Evolutionary conservation across 2,329 filamentous ascomycete species (phyloP).

Genomic region (Cryphonectria parasitica): DNA sequence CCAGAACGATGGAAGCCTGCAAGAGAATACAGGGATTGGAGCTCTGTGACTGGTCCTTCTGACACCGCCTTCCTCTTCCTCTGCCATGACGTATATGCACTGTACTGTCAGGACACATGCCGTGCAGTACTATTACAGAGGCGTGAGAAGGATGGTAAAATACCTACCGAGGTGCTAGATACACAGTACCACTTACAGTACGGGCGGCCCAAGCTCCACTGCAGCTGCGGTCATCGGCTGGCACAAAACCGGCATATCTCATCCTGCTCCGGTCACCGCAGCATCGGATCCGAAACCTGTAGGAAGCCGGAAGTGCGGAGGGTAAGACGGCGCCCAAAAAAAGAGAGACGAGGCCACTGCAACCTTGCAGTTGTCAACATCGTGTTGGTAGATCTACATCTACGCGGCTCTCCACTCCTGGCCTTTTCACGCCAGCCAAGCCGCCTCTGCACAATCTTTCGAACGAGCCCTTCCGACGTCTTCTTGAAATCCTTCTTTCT

Average conservation of each 20-base stretch:
- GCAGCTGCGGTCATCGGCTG: not conserved
- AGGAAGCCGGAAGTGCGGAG: conserved; percentile 3
- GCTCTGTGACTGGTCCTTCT: not conserved
- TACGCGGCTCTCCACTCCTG: not conserved
- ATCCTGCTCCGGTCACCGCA: conserved; percentile 2
- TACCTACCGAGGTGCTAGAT: not conserved
- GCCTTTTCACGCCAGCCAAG: not conserved
- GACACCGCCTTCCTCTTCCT: conserved; percentile 10
- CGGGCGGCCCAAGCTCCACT: not conserved
- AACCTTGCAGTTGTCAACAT: not conserved
- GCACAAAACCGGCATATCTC: not conserved
- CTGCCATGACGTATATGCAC: not conserved
- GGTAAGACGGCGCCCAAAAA: not conserved
- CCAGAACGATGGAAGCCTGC: conserved; percentile 16
- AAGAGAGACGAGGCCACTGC: not conserved
- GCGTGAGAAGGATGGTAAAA: not conserved
- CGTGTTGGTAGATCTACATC: not conserved
- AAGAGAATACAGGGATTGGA: not conserved
- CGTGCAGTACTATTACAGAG: not conserved
- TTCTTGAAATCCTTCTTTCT: not conserved
- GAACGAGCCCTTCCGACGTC: not conserved
- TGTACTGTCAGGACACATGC: no score
- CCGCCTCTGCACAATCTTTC: not conserved
- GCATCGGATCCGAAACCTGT: conserved; percentile 2
- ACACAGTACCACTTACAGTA: not conserved